Evolutionary conservation across 73 alveolate species (phyloP), one percentile per base, ranked within the genome.

Genomic region (Symbiodinium natans): DNA sequence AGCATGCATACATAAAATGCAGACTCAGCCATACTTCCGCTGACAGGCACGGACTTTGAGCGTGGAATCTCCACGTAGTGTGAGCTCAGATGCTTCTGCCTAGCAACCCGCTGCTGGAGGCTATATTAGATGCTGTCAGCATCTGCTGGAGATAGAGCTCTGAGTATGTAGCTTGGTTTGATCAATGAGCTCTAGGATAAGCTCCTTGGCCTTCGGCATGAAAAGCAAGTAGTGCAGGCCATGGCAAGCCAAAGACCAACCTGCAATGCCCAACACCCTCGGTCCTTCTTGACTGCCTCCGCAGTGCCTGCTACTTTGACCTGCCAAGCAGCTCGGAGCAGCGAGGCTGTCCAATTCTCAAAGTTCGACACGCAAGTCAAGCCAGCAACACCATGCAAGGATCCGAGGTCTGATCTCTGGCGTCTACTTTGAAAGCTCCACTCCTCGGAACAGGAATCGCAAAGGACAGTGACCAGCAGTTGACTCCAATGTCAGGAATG

Each of bases 301-400:
- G 98, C 98, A 1, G 98, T 92, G 63, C 98, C 98, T 2, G 98
- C 98, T 27, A 92, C 98, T 34, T 92, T 92, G 56, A 92, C 95
- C 95, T 89, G 56, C 33, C 40, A 34, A 48, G 17, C 23, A 10
- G 23, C 17, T 17, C 23, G 17, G 17, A 17, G 17, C 8, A 48
- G 17, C 63, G 63, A 8, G 63, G 8, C 63, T 17, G 23, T 48
- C 17, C 23, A 8, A 48, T 10, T 17, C 63, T 33, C n/a, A 31
- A 74, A n/a, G 31, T 23, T 29, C 15, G 80, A 23, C 19, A 29
- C 6, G 59, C 59, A 46, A 46, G 59, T 46, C 59, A 46, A 46
- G 59, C 59, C 75, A 25, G 80, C 93, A 23, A 23, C 86, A 41
- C 98, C 98, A 92, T 92, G 98, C 98, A 92, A 34, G 98, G 98